Evolutionary conservation across 2,329 filamentous ascomycete species (phyloP), one percentile per base, ranked within the genome.

Genomic region (Colletotrichum zoysiae): DNA sequence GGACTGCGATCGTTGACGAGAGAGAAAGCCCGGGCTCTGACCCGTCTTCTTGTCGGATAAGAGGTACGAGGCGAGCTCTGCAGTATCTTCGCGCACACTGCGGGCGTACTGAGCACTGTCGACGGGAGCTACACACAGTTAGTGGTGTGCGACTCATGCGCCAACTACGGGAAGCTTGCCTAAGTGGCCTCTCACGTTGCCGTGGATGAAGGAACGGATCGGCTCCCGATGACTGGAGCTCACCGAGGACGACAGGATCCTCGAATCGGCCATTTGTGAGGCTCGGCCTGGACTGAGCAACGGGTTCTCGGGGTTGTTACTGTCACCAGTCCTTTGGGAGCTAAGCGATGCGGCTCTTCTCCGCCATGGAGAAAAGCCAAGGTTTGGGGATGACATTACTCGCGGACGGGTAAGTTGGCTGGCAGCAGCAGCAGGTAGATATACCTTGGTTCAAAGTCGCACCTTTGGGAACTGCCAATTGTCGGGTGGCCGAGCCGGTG

Each of bases 81-180:
- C 93, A 2, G 95, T 97, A 78, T 96, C 92, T 81, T 96, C 92
- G 74, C 95, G 92, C 51, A 97, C 92, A 75, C 91, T 93, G 71
- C 91, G 90, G 44, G 93, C 92, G 80, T 93, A 93, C 76, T 93
- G 89, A 23, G 90, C 88, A 76, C 89, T 92, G 78, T 95, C 93
- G 81, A 89, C 78, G 23, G 87, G 86, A 50, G 83, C 86, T 62
- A 53, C 30, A 48, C 14, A 30, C n/a, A 12, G 50, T 70, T 42
- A 58, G 55, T 26, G 42, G 51, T 38, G 38, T 30, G 38, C 50
- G 69, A 55, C 46, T 9, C 23, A 30, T 67, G 48, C 51, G 63
- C 50, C 44, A n/a, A 55, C n/a, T 14, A 59, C 18, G 7, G 56
- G 44, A 7, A 53, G 79, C 83, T 67, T 83, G 91, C 90, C 87